These are phyloP conservation scores for Haplographium delicatum DNA, from an alignment of 495 filamentous ascomycete genomes.

Conservation along the genomic window DNA sequence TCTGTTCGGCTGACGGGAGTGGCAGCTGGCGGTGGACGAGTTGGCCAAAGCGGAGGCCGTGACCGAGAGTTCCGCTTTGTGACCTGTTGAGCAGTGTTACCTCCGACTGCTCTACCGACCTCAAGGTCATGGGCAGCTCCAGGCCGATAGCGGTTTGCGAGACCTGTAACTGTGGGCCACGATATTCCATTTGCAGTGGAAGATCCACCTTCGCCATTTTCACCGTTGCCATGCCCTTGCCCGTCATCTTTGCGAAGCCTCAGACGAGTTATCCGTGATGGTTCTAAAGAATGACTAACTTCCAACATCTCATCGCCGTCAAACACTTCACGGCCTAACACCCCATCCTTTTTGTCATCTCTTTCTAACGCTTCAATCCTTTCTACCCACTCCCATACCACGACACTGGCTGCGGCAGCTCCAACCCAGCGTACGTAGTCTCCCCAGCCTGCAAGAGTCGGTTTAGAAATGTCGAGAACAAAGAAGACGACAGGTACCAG, in stretches of 20 bases:
- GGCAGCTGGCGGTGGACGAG: conserved; percentile 21
- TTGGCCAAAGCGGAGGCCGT: conserved; percentile 24
- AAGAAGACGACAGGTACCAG: conserved; percentile 94
- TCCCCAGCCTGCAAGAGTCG: conserved; percentile 88
- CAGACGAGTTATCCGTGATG: conserved; percentile 21
- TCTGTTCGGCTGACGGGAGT: conserved; percentile 28
- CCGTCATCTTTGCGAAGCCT: conserved; percentile 3
- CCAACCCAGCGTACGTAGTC: conserved; percentile 98
- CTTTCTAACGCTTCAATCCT: conserved; percentile 94
- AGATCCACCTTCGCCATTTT: conserved; percentile 13
- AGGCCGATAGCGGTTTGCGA: conserved; percentile 37
- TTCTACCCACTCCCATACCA: conserved; percentile 99
- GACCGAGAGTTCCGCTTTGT: conserved; percentile 6
- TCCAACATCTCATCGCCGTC: conserved; percentile 97
- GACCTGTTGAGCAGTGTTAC: conserved; percentile 4
- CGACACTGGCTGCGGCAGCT: conserved; percentile 89
- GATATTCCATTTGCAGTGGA: conserved; percentile 30
- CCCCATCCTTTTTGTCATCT: conserved; percentile 93
- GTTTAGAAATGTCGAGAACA: conserved; percentile 84
- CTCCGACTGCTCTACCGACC: conserved; percentile 9
- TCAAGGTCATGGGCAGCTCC: conserved; percentile 25
- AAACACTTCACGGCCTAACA: conserved; percentile 89
- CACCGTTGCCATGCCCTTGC: conserved; percentile 6
- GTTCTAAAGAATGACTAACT: conserved; percentile 49
- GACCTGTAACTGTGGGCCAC: conserved; percentile 42